Percentiles rank a stretch among this genome's conserved stretches.
Conservation (phyloP, 1,139 yeast species). For the Candida sanyaensis region DNA sequence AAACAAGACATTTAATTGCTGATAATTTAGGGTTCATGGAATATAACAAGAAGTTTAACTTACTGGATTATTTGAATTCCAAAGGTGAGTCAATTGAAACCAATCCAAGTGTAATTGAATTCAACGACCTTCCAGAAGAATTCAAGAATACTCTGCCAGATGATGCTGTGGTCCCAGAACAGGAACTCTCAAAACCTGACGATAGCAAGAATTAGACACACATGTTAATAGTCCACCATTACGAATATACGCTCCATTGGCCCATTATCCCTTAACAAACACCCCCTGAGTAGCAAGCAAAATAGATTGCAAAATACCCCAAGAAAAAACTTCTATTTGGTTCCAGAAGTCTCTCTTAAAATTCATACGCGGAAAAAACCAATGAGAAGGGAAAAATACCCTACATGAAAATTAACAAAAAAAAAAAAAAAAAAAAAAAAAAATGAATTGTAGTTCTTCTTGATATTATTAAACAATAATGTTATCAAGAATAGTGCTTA, state of each 20-base stretch:
- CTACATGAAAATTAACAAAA: no score
- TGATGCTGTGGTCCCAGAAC: constrained; percentile 15
- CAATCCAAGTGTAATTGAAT: constrained; percentile 61
- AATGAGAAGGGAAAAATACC: no score
- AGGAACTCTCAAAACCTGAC: constrained; percentile 17
- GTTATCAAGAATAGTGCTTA: constrained; percentile 1
- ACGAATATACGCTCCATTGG: no score
- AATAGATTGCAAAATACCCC: neutral
- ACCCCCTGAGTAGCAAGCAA: neutral
- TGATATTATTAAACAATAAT: neutral
- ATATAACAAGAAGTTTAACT: constrained; percentile 62
- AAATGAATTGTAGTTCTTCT: neutral
- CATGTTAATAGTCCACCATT: no score
- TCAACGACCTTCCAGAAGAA: constrained; percentile 74
- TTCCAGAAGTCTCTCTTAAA: neutral
- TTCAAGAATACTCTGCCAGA: constrained; percentile 51
- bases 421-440: neutral
- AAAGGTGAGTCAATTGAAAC: constrained; percentile 76
- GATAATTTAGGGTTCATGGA: constrained; percentile 86
- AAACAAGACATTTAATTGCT: constrained; percentile 85
- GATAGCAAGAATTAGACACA: constrained; percentile 3
- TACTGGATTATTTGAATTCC: constrained; percentile 76
- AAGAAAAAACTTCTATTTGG: neutral
- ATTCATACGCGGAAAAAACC: no score
- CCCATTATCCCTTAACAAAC: neutral